These are phyloP conservation scores for Trametes polyzona DNA, from an alignment of 1,284 basidiomycete species.

Conservation along the genomic window DNA sequence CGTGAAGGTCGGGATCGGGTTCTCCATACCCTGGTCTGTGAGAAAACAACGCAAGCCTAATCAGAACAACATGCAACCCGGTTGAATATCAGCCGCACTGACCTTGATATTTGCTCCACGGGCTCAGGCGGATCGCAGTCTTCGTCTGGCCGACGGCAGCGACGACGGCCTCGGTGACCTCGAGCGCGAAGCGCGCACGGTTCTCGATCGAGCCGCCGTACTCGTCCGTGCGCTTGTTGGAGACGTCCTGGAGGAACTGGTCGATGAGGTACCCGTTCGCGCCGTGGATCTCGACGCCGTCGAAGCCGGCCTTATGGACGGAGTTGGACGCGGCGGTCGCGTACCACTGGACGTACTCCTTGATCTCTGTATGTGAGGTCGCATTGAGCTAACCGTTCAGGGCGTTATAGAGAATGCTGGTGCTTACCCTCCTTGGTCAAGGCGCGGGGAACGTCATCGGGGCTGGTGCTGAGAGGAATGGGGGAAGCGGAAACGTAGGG, in stretches of 20 bases:
- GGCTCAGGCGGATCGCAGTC: slow-evolving; percentile 56
- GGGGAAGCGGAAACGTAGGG: slow-evolving; percentile 43
- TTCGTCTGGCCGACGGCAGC: slow-evolving; percentile 41
- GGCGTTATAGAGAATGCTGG: slow-evolving; percentile 29
- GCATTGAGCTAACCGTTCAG: slow-evolving; percentile 38
- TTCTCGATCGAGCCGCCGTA: slow-evolving; percentile 45
- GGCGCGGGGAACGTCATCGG: slow-evolving; percentile 43
- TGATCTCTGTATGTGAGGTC: slow-evolving; percentile 8
- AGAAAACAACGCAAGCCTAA: neutral
- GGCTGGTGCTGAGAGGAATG: slow-evolving; percentile 42
- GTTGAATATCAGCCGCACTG: neutral
- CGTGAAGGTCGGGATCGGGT: slow-evolving; percentile 50
- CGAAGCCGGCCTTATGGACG: neutral
- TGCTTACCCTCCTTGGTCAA: slow-evolving; percentile 36
- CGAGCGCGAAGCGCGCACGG: slow-evolving; percentile 29
- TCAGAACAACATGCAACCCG: no score
- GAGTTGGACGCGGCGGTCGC: neutral
- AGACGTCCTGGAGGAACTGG: neutral
- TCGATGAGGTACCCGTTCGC: neutral
- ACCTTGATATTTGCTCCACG: slow-evolving; percentile 50
- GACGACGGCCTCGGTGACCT: slow-evolving; percentile 39
- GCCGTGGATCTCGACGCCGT: neutral
- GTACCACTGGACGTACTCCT: neutral
- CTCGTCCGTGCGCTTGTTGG: neutral
- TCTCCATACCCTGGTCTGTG: slow-evolving; percentile 46